Evolutionary conservation across 1,139 yeast genomes (phyloP), one percentile per base, ranked within the genome.

Genomic region (Scheffersomyces cryptocercus): DNA sequence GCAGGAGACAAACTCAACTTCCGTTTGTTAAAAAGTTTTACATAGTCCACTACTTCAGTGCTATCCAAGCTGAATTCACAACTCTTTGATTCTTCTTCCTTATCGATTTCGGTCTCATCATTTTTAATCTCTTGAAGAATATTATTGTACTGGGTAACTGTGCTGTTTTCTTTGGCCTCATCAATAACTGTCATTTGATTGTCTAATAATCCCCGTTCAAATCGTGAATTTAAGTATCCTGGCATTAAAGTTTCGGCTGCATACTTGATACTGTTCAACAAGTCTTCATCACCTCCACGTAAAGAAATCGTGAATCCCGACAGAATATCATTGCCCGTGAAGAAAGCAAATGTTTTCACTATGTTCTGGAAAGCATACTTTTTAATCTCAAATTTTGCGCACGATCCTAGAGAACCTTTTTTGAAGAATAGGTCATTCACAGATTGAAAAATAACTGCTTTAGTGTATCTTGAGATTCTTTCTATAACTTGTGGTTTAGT

Each of bases 401-500:
- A 91, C 3, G 73, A 70, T 0, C 99, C 99, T 39, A 93, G 70
- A 15, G 56, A 75, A 65, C 79, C 78, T 49, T 74, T 73, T 44
- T 74, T 75, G 61, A 75, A 75, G 48, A 73, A 74, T 20, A 75
- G 54, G 48, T 75, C 80, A 54, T 75, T 75, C 3, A 74, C 75
- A 0, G 76, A 67, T 49, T 74, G 79, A 50, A 73, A 73, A 28
- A 95, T 84, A 56, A 90, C 97, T 0, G 96, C 93, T 42, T 81
- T 84, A 0, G 97, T 87, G 52, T 89, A 77, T 44, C 93, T 70
- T 0, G 97, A 81, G 10, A 93, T 78, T 46, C 96, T 74, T 53
- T 85, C 88, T 39, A 95, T 79, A 1, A 90, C 93, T 49, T 85
- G 90, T 0, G 88, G 88, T 56, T 95, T 90, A 44, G 89, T 80